Base-by-base conservation (phyloP, 805 yeast genomes). In the Cyberlindnera misumaiensis region DNA sequence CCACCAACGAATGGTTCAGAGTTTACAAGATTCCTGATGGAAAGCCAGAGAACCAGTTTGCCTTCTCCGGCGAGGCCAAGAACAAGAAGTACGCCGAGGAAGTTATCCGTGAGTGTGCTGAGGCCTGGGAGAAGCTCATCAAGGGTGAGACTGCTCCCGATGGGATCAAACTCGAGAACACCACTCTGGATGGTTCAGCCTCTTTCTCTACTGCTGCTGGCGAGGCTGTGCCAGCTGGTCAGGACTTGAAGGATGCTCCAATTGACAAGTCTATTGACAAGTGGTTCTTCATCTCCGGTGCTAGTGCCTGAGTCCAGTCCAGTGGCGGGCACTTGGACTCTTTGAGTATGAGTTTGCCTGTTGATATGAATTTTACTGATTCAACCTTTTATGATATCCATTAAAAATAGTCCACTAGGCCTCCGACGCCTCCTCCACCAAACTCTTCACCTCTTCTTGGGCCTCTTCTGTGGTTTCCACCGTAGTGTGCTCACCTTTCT, bases 21-120 rank as follows among this genome's bases (percentile, higher is more conserved):
- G 88, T 89, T 66, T 93, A 93, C 80, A 93, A 93, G 68, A 75
- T 88, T 52, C 97, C 98, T 39, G 98, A 90, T 63, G 98, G 97
- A 46, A 93, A 93, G 75, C 95, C 96, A 55, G 85, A 78, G 67
- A 93, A 93, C 68, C 83, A 83, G 66, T 90, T 93, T 63, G 97
- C 97, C n/a, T 88, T 87, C 79, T 75, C 85, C 44, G 98, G 96
- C 49, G 87, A 84, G 62, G 86, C 87, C 72, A 84, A 84, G 67
- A 78, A 80, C 74, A 84, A 77, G 70, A 72, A 76, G 56, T 88
- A 89, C 59, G 95, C 98, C 43, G 72, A 84, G 52, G 87, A 83
- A 49, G 76, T 89, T 51, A 75, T 90, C 51, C 70, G 76, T 56
- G 95, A 87, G 66, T 85, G 95, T 59, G 64, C 74, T 56, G 81